These are phyloP conservation scores for Candida nitratophila DNA, from an alignment of 805 yeast species.

Conservation along the genomic window DNA sequence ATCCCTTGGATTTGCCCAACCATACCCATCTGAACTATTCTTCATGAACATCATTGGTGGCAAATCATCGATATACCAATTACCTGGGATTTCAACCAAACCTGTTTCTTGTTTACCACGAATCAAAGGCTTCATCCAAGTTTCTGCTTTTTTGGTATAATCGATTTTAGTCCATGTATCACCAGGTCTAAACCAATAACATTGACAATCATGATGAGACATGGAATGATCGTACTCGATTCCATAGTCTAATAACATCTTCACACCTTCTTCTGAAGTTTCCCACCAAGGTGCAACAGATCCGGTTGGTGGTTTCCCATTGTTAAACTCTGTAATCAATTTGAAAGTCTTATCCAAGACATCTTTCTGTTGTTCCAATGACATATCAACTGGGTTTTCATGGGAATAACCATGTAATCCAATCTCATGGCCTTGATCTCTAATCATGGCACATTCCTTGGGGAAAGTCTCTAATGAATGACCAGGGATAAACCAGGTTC, in stretches of 20 bases:
- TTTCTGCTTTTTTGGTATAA: constrained; percentile 26
- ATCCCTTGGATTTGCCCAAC: constrained; percentile 30
- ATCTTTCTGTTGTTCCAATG: constrained; percentile 27
- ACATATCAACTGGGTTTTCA: constrained; percentile 30
- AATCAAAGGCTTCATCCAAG: constrained; percentile 31
- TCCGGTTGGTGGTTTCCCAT: constrained; percentile 30
- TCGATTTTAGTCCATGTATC: constrained; percentile 31
- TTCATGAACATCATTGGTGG: constrained; percentile 34
- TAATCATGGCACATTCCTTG: constrained; percentile 26
- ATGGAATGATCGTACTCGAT: constrained; percentile 32
- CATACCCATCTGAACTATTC: constrained; percentile 23
- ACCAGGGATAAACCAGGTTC: constrained; percentile 32
- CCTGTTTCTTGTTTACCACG: constrained; percentile 26
- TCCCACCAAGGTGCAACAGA: constrained; percentile 34
- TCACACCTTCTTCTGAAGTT: constrained; percentile 26
- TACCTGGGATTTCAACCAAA: constrained; percentile 30
- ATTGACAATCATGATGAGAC: constrained; percentile 29
- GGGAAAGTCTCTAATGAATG: constrained; percentile 33
- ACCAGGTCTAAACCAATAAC: constrained; percentile 30
- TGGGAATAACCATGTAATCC: constrained; percentile 33
- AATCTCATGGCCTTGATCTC: constrained; percentile 29
- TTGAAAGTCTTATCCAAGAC: constrained; percentile 27
- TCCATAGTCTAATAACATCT: constrained; percentile 27
- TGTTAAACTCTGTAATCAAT: constrained; percentile 24
- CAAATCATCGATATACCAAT: constrained; percentile 31